Percentiles rank a stretch among this genome's conserved stretches.
Evolutionary conservation across 306 rosid species (phyloP).

Genomic region (Psophocarpus tetragonolobus): DNA sequence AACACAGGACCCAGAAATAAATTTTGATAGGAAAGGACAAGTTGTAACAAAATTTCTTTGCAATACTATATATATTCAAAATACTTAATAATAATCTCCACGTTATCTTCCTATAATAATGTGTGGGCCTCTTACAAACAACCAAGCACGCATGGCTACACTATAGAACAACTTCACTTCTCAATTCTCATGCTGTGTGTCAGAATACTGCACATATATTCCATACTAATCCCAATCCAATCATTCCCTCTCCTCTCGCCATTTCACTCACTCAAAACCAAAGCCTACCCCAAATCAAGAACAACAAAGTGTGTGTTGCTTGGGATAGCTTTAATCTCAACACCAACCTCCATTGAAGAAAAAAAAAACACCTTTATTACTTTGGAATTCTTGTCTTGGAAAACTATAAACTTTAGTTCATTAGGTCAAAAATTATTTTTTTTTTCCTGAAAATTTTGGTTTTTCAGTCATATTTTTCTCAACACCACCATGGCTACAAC

Average conservation of each 20-base stretch:
- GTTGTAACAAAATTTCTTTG: background rate
- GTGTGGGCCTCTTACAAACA: conserved; percentile 3
- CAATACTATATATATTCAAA: background rate
- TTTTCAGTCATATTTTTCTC: background rate
- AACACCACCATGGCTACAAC: background rate
- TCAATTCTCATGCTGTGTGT: background rate
- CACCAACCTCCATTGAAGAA: too few relatives aligned
- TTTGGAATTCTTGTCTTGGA: too few relatives aligned
- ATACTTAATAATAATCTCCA: background rate
- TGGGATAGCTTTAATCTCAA: too few relatives aligned
- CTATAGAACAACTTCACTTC: background rate
- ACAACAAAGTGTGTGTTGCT: too few relatives aligned
- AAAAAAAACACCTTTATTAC: too few relatives aligned
- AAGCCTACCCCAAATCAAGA: background rate
- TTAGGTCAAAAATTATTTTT: too few relatives aligned
- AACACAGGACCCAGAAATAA: too few relatives aligned
- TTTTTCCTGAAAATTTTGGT: too few relatives aligned
- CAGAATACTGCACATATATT: background rate
- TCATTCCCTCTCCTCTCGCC: background rate
- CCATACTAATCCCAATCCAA: background rate
- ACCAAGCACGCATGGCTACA: background rate
- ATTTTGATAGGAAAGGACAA: background rate
- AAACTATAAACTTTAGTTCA: too few relatives aligned
- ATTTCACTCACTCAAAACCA: background rate
- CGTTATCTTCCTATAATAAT: background rate